A percentile compares a stretch with the other conserved stretches of the same genome.
Evolutionary conservation across 257 asterid species (phyloP).

Genomic region (Lavandula angustifolia): DNA sequence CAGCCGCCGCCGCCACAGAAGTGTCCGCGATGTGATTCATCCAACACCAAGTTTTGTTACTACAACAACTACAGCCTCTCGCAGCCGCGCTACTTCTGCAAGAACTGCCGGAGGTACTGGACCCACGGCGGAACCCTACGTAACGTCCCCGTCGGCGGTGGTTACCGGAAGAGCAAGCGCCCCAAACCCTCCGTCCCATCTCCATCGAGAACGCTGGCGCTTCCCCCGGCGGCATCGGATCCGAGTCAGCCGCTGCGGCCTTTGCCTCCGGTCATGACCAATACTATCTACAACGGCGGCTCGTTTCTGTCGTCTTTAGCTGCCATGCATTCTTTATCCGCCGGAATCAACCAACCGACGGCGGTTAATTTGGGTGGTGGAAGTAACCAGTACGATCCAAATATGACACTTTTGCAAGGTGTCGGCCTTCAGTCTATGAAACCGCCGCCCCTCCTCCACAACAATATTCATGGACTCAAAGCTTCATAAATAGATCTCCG

Average conservation of each 20-base stretch:
- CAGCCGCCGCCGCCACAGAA: conserved; percentile 51
- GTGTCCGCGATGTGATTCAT: conserved; percentile 55
- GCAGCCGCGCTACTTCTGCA: conserved; percentile 64
- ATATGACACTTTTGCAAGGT: conserved; percentile 38
- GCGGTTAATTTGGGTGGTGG: conserved; percentile 30
- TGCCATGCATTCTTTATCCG: conserved; percentile 33
- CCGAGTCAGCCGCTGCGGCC: conserved; percentile 15
- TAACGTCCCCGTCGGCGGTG: conserved; percentile 60
- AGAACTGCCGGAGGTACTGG: conserved; percentile 55
- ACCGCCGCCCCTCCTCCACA: conserved; percentile 15
- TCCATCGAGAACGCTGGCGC: conserved; percentile 23
- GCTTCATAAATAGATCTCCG: conserved; percentile 34
- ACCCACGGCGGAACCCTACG: conserved; percentile 62
- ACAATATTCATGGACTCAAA: conserved; percentile 47
- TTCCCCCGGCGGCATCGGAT: neutral
- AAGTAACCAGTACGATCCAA: conserved; percentile 27
- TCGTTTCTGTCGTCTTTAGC: conserved; percentile 34
- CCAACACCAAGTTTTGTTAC: conserved; percentile 58
- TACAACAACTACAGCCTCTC: conserved; percentile 60
- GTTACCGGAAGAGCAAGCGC: conserved; percentile 46
- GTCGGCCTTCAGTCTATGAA: conserved; percentile 19
- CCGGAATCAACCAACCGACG: conserved; percentile 26
- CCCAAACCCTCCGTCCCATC: conserved; percentile 34
- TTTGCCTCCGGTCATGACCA: conserved; percentile 21
- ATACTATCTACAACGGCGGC: conserved; percentile 28